Conservation (phyloP, 371 early-diverging fungal species). For the Mortierella sp. region DNA sequence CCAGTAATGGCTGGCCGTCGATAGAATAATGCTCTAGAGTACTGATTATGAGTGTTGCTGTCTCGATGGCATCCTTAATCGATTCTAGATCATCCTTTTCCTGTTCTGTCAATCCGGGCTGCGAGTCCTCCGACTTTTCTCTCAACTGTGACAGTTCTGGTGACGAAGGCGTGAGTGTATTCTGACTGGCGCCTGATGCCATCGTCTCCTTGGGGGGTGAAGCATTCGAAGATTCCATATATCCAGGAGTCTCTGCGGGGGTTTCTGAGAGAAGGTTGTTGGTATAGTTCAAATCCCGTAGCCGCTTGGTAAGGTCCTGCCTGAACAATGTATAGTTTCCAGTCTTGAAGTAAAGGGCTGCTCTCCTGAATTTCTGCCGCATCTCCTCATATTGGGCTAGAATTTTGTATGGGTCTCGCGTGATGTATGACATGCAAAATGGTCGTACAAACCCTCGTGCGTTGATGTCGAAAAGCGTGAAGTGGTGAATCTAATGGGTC, state of each 20-base stretch:
- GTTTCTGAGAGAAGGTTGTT: conserved; percentile 57
- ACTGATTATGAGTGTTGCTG: conserved; percentile 54
- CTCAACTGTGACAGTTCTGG: conserved; percentile 10
- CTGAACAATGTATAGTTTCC: conserved; percentile 72
- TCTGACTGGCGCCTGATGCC: conserved; percentile 20
- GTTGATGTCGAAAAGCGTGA: conserved; percentile 71
- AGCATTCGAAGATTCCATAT: conserved; percentile 1
- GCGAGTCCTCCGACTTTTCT: background rate
- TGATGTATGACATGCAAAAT: conserved; percentile 70
- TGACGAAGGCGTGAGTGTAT: conserved; percentile 11
- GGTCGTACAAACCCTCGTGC: conserved; percentile 75
- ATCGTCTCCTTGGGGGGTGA: background rate
- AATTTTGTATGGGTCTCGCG: conserved; percentile 67
- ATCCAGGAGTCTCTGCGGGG: conserved; percentile 15
- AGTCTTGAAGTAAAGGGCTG: conserved; percentile 66
- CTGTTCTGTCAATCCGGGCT: conserved; percentile 26
- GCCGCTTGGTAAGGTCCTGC: conserved; percentile 64
- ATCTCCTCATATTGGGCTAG: conserved; percentile 63
- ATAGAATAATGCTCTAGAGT: conserved; percentile 53
- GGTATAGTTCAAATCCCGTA: conserved; percentile 69
- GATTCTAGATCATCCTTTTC: conserved; percentile 45
- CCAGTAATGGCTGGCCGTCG: conserved; percentile 52
- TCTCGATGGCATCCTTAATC: conserved; percentile 54
- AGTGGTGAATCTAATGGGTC: conserved; percentile 66
- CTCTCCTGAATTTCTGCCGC: conserved; percentile 50